Base-by-base conservation (phyloP, 768 basidiomycete genomes). In the Myochromella boudieri region DNA sequence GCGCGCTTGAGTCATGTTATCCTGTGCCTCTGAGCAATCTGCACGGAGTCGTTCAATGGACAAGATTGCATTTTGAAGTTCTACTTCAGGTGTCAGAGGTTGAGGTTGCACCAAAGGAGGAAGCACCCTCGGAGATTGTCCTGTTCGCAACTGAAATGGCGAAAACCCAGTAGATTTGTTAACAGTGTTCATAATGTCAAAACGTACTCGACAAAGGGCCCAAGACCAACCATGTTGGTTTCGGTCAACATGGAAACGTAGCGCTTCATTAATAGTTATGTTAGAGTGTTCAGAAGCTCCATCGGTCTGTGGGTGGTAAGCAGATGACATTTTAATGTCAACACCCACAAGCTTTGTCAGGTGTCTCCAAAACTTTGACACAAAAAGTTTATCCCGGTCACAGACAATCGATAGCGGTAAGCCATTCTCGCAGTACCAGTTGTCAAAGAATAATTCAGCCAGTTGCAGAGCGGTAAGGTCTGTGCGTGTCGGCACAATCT, bases 271-370 rank as follows among this genome's bases (percentile, higher is more conserved):
- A 2, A 66, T 28, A 1, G 59, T 61, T 26, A 56, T 58, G 50
- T 69, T 66, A 0, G 58, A 56, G 0, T 51, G 44, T 54, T 71
- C 61, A 20, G 58, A 65, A 0, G 55, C 20, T 1, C 70, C 67
- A 44, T 72, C 66, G 0, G 62, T 69, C 36, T 72, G 52, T 0
- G 68, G 69, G 18, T 71, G 70, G 28, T 57, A 71, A 0, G 67
- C 48, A 0, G 65, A 60, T 0, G 67, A 70, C 53, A 72, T 57
- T 18, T 59, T 56, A 0, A 66, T 31, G 15, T 64, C 58, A 4
- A 60, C 50, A 1, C 66, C 61, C 3, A 62, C 50, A 3, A 59
- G 37, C 6, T 17, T 26, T 9, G 44, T 37, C 7, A 64, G 43
- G 3, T 34, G 32, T 29, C 37, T 56, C 71, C 60, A 72, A 49